Conservation (phyloP, 2,329 filamentous ascomycete genomes). For the Arthrocladium fulminans region DNA sequence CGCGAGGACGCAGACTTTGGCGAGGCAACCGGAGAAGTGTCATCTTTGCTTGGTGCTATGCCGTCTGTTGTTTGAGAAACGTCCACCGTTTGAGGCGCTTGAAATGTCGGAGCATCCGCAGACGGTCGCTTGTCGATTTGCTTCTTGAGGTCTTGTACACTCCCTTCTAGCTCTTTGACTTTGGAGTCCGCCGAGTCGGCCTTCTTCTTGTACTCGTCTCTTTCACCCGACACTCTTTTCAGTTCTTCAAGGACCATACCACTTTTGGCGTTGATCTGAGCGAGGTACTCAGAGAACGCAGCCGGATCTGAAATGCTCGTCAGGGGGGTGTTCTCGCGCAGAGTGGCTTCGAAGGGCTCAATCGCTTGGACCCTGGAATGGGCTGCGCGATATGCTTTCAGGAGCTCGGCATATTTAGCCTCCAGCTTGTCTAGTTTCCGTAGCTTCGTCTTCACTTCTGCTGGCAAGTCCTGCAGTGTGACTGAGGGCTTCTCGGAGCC, state of each 20-base stretch:
- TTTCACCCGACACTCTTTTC: conserved; percentile 74
- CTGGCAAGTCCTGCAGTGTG: conserved; percentile 50
- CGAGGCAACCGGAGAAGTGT: conserved; percentile 22
- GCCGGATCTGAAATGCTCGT: conserved; percentile 79
- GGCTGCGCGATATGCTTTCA: conserved; percentile 85
- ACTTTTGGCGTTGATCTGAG: conserved; percentile 72
- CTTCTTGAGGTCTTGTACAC: conserved; percentile 49
- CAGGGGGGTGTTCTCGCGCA: conserved; percentile 87
- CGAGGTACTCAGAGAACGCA: conserved; percentile 80
- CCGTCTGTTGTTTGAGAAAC: conserved; percentile 29
- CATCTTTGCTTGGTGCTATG: conserved; percentile 24
- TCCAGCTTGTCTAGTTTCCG: conserved; percentile 87
- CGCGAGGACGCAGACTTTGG: conserved; percentile 29
- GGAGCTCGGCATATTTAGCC: conserved; percentile 74
- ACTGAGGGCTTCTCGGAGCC: conserved; percentile 22
- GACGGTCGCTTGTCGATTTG: conserved; percentile 27
- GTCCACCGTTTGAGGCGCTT: conserved; percentile 36
- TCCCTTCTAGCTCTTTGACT: conserved; percentile 52
- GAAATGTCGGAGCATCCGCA: conserved; percentile 27
- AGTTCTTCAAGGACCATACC: conserved; percentile 93
- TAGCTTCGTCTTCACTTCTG: conserved; percentile 66
- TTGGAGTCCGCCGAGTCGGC: conserved; percentile 59
- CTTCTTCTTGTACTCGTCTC: conserved; percentile 70
- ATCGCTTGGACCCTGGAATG: conserved; percentile 79
- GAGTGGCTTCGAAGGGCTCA: conserved; percentile 82